A percentile compares a stretch with the other conserved stretches of the same genome.
Conservation (phyloP, 2,329 filamentous ascomycete species). For the Colletotrichum endophyticum region DNA sequence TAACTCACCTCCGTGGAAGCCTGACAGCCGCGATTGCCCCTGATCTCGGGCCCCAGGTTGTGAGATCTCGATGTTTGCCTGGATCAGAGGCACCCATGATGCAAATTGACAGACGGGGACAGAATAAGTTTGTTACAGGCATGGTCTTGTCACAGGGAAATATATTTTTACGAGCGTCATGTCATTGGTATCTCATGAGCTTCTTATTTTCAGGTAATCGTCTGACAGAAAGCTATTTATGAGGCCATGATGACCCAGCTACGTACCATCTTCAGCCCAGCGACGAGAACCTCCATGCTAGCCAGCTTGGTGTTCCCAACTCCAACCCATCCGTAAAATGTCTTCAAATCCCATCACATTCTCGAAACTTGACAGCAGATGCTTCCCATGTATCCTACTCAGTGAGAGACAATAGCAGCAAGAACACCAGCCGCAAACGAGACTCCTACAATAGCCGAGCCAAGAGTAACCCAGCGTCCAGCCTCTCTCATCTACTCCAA, state of each 20-base stretch:
- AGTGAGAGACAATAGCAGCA: background rate
- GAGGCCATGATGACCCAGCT: background rate
- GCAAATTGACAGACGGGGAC: background rate
- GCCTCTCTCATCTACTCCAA: background rate
- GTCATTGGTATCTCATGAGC: background rate
- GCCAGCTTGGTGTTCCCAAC: background rate
- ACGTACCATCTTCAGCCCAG: background rate
- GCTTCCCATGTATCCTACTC: rapidly evolving
- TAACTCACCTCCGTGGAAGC: rapidly evolving
- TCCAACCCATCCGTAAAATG: background rate
- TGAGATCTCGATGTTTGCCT: background rate
- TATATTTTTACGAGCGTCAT: no score
- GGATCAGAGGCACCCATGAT: background rate
- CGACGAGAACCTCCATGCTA: rapidly evolving
- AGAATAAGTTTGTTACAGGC: no score
- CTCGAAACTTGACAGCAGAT: background rate
- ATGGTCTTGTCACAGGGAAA: background rate
- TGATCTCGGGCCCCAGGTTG: rapidly evolving
- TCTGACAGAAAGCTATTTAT: rapidly evolving
- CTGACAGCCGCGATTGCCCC: background rate
- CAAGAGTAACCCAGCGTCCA: background rate
- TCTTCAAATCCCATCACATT: background rate
- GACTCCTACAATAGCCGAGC: background rate
- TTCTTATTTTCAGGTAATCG: rapidly evolving
- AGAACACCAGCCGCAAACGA: background rate